These are phyloP conservation scores for Camelina neglecta DNA, from an alignment of 345 rosid species.

Conservation along the genomic window DNA sequence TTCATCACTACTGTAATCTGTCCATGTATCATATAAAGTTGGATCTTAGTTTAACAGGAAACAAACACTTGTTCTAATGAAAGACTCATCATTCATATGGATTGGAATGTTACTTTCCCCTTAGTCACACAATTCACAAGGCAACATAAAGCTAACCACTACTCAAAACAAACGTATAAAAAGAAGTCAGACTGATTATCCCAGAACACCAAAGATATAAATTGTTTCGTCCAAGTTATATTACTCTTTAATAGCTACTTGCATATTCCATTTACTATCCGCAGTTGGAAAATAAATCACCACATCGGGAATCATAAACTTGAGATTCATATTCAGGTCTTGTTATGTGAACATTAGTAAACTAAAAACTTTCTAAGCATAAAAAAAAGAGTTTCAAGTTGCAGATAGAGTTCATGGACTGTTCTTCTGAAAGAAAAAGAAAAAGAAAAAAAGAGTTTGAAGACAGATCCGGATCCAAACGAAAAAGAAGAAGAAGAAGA, in stretches of 20 bases:
- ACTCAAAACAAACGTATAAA: background rate
- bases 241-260: background rate
- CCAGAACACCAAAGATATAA: background rate
- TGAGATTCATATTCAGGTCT: background rate
- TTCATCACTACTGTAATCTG: conserved; percentile 61
- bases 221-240: background rate
- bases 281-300: too few relatives aligned
- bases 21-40: conserved; percentile 27
- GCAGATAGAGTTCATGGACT: background rate
- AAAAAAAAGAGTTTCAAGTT: background rate
- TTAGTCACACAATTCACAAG: conserved; percentile 7
- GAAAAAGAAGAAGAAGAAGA: background rate
- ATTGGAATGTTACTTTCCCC: background rate
- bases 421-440: background rate
- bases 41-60: background rate
- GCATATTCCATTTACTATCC: too few relatives aligned
- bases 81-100: conserved; percentile 3
- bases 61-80: background rate
- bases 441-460: background rate
- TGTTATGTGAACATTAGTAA: background rate
- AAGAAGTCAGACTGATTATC: background rate
- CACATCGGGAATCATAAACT: background rate
- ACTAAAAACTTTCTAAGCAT: background rate
- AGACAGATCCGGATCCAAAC: too few relatives aligned
- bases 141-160: background rate